Evolutionary conservation across 257 asterid species (phyloP), one percentile per base, ranked within the genome.

Genomic region (Paulownia fortunei): DNA sequence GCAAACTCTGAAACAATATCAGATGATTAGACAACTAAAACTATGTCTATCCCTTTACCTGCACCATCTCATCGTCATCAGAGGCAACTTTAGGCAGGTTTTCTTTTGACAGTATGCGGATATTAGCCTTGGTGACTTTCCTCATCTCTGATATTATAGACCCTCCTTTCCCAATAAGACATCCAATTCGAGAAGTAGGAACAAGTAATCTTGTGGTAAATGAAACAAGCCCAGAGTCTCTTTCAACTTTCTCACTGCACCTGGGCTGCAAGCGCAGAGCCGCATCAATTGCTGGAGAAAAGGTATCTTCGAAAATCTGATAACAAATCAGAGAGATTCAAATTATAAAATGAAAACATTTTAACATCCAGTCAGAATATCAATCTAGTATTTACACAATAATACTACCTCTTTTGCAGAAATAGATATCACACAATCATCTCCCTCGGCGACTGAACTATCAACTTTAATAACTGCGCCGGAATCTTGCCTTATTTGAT

Each of bases 131-230:
- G 49, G 97, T 90, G 82, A 89, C 82, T 87, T 81, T 93, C 87
- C 99, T 90, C 94, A 96, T 92, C 64, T 92, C 99, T 9, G 95
- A 89, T 81, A 96, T 92, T 76, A 96, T 96, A 63, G 95, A 87
- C 42, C 99, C 98, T 65, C 99, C 98, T 90, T 96, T 96, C 55
- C 98, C 99, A 83, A 93, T 92, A 62, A 96, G 97, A 81, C 97
- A 92, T 69, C 98, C 99, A 77, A 96, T 88, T 37, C 86, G 88
- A 74, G 97, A 93, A 63, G 91, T 82, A 13, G 98, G 97, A 76
- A 96, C 98, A 79, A 96, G 97, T 76, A 96, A 81, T 72, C 92
- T 78, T 7, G 95, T 93, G 34, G 98, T 91, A 77, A 82, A 87
- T 46, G 98, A 89, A 85, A 89, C 86, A 44, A 90, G 96, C 62